These are phyloP conservation scores for Zygosaccharomyces gambellarensis DNA, from an alignment of 805 yeast genomes.

Conservation along the genomic window DNA sequence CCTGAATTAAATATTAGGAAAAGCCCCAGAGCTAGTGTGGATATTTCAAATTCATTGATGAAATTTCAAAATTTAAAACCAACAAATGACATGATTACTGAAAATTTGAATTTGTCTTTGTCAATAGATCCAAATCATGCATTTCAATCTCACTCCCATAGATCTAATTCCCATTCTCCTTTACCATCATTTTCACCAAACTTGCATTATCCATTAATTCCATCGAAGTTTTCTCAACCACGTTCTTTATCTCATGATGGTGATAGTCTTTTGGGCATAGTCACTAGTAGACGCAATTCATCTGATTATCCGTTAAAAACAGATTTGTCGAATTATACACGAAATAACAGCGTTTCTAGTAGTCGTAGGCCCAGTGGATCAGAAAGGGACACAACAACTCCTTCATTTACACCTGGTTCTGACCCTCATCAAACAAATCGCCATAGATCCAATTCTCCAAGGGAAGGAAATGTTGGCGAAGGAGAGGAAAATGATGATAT, in stretches of 20 bases:
- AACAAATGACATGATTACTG: constrained; percentile 52
- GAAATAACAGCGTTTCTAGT: constrained; percentile 11
- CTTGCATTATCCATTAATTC: constrained; percentile 27
- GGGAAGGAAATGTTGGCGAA: constrained; percentile 6
- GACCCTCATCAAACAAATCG: background rate
- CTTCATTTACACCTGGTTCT: background rate
- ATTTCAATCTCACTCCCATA: constrained; percentile 13
- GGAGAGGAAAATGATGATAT: constrained; percentile 23
- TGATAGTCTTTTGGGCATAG: constrained; percentile 5
- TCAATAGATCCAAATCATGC: constrained; percentile 24
- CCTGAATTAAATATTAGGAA: constrained; percentile 42
- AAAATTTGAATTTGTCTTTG: constrained; percentile 50
- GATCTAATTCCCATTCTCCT: constrained; percentile 35
- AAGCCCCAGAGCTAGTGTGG: constrained; percentile 14
- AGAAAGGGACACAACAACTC: constrained; percentile 8
- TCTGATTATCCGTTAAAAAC: constrained; percentile 9
- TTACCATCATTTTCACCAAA: constrained; percentile 30
- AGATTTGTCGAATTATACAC: constrained; percentile 5
- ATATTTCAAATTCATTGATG: constrained; percentile 43
- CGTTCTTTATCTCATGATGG: constrained; percentile 6
- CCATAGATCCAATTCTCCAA: background rate
- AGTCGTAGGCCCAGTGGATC: constrained; percentile 7
- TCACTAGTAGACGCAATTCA: constrained; percentile 16
- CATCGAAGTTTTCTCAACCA: constrained; percentile 29
- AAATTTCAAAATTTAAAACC: constrained; percentile 49